These are phyloP conservation scores for Neofusicoccum kwambonambiense DNA, from an alignment of 2,329 filamentous ascomycete genomes.

Conservation along the genomic window DNA sequence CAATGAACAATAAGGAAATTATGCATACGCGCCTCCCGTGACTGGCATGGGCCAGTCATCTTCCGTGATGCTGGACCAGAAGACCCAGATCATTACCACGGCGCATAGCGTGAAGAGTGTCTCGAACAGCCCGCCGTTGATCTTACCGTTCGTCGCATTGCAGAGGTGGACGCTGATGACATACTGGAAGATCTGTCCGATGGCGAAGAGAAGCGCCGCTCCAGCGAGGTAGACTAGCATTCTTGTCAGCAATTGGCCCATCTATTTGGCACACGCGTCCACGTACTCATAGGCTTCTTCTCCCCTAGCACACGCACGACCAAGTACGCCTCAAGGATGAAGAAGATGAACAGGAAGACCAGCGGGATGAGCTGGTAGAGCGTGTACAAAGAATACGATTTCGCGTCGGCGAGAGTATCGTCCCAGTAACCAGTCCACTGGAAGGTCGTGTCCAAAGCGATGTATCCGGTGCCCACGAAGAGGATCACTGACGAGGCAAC, in stretches of 20 bases:
- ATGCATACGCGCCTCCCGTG: conserved; percentile 40
- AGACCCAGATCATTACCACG: conserved; percentile 83
- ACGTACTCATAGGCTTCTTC: conserved; percentile 78
- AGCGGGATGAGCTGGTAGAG: conserved; percentile 89
- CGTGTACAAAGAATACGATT: conserved; percentile 85
- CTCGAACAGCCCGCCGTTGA: conserved; percentile 90
- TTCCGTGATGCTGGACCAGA: conserved; percentile 99
- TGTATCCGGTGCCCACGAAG: conserved; percentile 90
- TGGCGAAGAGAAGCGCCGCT: conserved; percentile 78
- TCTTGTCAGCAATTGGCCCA: background rate
- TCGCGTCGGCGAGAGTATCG: conserved; percentile 50
- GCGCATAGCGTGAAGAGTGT: conserved; percentile 86
- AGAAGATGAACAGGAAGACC: conserved; percentile 85
- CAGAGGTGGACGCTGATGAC: conserved; percentile 90
- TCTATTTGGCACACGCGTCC: background rate
- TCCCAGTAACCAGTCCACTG: conserved; percentile 79
- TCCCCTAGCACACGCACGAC: conserved; percentile 87
- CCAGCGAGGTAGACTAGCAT: conserved; percentile 66
- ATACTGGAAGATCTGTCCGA: conserved; percentile 96
- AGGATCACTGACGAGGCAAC: conserved; percentile 67
- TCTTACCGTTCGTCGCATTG: conserved; percentile 75
- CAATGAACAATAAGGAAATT: conserved; percentile 27
- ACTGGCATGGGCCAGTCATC: conserved; percentile 83
- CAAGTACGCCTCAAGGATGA: conserved; percentile 76
- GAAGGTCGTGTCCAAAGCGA: conserved; percentile 90